Percentiles rank a stretch among this genome's conserved stretches.
These are phyloP conservation scores for Scutellaria minor DNA, from an alignment of 257 asterid species.

Conservation along the genomic window DNA sequence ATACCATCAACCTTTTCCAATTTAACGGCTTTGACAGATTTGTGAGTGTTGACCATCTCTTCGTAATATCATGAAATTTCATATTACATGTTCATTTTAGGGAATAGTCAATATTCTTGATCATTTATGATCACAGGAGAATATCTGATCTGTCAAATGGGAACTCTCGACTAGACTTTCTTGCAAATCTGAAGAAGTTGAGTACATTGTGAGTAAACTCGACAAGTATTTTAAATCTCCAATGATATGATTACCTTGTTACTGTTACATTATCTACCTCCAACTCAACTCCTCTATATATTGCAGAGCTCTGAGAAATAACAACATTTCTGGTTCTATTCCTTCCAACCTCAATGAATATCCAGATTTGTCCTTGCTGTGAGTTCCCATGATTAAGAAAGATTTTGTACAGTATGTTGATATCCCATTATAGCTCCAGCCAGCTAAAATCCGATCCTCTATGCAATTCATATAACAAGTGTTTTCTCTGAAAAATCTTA, in stretches of 20 bases:
- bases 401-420: slow-evolving; percentile 16
- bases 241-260: background rate
- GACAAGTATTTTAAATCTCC: background rate
- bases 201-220: slow-evolving; percentile 59
- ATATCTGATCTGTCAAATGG: slow-evolving; percentile 71
- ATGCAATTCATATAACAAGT: too few species aligned
- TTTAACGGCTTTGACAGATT: slow-evolving; percentile 56
- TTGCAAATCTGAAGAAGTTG: slow-evolving; percentile 52
- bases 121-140: slow-evolving; percentile 55
- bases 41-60: slow-evolving; percentile 51
- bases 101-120: background rate
- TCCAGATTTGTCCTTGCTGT: slow-evolving; percentile 58
- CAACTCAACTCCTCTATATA: background rate
- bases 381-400: slow-evolving; percentile 38
- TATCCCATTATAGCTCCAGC: background rate
- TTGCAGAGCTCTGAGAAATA: slow-evolving; percentile 71
- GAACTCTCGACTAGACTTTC: slow-evolving; percentile 66
- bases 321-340: slow-evolving; percentile 71
- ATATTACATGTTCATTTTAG: background rate
- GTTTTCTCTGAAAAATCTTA: too few species aligned
- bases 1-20: slow-evolving; percentile 73
- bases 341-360: slow-evolving; percentile 57
- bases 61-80: background rate
- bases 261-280: background rate
- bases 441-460: background rate